phyloP scores from a whole-genome alignment of 331 rosid species.

The Pyrus hybrid region DNA sequence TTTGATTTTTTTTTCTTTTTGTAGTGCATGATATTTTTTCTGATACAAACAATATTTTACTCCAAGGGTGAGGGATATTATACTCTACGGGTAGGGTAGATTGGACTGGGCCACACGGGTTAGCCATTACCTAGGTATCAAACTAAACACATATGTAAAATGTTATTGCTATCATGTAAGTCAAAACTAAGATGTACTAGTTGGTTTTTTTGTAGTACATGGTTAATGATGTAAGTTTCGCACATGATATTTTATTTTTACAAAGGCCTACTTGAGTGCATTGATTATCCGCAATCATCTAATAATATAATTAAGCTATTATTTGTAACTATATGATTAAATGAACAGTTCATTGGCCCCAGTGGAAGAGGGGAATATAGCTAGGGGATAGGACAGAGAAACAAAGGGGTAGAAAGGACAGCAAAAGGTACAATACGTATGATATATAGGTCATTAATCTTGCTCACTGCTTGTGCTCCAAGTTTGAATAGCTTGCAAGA shows the following conservation, averaged over 20 bases:
- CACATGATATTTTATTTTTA: neutral
- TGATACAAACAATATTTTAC: no score
- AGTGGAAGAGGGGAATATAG: neutral
- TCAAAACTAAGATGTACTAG: no score
- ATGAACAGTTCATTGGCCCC: neutral
- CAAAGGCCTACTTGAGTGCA: neutral
- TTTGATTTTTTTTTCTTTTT: neutral
- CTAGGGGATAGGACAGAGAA: neutral
- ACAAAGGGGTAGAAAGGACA: neutral
- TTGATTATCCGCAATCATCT: neutral
- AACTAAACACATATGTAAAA: no score
- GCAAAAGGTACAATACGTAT: neutral
- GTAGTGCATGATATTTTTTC: neutral
- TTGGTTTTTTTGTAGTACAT: neutral
- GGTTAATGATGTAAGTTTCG: neutral
- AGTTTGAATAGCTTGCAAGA: constrained; percentile 57
- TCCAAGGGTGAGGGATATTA: neutral
- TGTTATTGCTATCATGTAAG: neutral
- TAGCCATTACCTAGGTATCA: neutral
- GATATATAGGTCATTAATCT: neutral
- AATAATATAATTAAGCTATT: neutral
- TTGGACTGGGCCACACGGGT: neutral
- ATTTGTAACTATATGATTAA: neutral
- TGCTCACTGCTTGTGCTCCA: constrained; percentile 20
- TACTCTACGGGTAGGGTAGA: neutral